Base-by-base conservation (phyloP, 1,139 yeast genomes). In the Candida sanyaensis region DNA sequence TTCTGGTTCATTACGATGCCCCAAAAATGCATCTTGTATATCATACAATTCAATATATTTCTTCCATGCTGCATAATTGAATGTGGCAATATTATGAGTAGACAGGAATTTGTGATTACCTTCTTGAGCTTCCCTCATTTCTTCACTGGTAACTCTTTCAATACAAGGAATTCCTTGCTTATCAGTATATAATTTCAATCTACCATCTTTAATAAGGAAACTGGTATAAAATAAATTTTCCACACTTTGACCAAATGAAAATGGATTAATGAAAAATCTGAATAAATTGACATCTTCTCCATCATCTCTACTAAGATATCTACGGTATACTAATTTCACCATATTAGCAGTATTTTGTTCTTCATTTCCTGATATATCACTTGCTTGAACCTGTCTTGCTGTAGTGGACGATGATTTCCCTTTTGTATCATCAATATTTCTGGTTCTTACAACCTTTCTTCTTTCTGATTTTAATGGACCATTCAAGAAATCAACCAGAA, bases 201-300 rank as follows among this genome's bases (percentile, higher is more conserved):
- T 80, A 1, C 89, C 92, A 58, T 88, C 96, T 58, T 84, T 81
- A 4, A 90, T 79, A 43, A 92, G 69, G 60, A 91, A 91, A 62
- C 96, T 87, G 1, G 88, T 77, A 60, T 85, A 88, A 60, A 91
- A 92, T 55, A 92, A 68, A 60, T 89, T 90, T 61, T 92, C 97
- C 5, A 91, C 83, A 4, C 93, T 80, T 60, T 87, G 92, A 1
- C 87, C 75, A 65, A 86, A 92, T 5, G 93, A 85, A 7, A 67
- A 48, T 0, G 97, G 97, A 60, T 92, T 83, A 34, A 91, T 72
- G 50, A 89, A 79, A 56, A 88, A 85, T 51, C 75, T 71, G 60
- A 81, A 88, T 46, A 90, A 70, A 50, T 82, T 83, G 9, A 90
- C 73, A 1, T 76, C 78, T 7, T 62, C 59, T 1, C 64, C 55